phyloP scores from a whole-genome alignment of 2,329 filamentous ascomycete genomes.

The Fusarium cicatricum region DNA sequence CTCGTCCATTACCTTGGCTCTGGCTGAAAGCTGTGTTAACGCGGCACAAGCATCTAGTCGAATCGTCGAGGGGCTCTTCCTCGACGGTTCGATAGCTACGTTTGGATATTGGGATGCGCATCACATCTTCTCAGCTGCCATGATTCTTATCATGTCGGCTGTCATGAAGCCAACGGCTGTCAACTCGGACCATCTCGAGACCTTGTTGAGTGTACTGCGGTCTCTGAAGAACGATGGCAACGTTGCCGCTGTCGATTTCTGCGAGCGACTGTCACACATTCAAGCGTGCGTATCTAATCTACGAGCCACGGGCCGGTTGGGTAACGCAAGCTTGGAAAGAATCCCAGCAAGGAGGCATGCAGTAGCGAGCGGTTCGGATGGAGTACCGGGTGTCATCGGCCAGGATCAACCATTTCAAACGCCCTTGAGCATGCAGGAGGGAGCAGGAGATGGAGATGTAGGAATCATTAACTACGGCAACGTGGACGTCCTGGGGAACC shows the following conservation, averaged over 20 bases:
- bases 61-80: constrained; percentile 39
- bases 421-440: constrained; percentile 4
- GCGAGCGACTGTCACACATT: constrained; percentile 40
- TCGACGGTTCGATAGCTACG: constrained; percentile 37
- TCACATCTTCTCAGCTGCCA: constrained; percentile 45
- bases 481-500: constrained; percentile 38
- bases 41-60: constrained; percentile 42
- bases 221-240: constrained; percentile 45
- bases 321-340: constrained; percentile 3
- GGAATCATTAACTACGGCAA: constrained; percentile 23
- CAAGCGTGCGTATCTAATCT: constrained; percentile 31
- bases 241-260: constrained; percentile 43
- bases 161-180: constrained; percentile 41
- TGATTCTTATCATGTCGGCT: constrained; percentile 45
- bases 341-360: background rate
- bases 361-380: background rate
- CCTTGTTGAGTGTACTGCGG: constrained; percentile 40
- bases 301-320: constrained; percentile 18
- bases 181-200: constrained; percentile 42
- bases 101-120: constrained; percentile 48
- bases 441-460: background rate
- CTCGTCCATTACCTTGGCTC: constrained; percentile 43
- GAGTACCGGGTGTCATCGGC: background rate
- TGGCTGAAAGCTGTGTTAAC: constrained; percentile 46
- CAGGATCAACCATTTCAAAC: constrained; percentile 5